phyloP scores from a whole-genome alignment of 1,139 yeast genomes.

The Pichia inconspicua region DNA sequence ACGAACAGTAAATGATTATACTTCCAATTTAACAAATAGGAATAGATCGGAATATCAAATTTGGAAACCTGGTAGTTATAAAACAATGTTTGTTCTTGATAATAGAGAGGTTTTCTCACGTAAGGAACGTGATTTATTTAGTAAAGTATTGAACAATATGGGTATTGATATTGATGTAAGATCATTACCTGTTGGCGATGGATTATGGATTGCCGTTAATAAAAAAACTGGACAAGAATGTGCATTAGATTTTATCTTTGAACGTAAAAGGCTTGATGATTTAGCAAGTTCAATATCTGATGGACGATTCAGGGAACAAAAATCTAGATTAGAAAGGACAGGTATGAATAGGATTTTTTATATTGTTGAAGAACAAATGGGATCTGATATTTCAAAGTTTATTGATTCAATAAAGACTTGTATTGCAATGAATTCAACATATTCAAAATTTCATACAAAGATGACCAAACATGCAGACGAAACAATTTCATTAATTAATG shows the following conservation, averaged over 20 bases:
- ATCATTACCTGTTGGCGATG: conserved; percentile 77
- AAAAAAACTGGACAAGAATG: conserved; percentile 50
- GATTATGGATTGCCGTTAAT: conserved; percentile 79
- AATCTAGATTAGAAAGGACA: conserved; percentile 60
- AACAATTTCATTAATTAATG: conserved; percentile 56
- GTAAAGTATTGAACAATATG: conserved; percentile 40
- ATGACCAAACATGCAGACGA: conserved; percentile 69
- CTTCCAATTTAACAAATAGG: background rate
- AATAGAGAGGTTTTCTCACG: conserved; percentile 68
- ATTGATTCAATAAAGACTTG: conserved; percentile 69
- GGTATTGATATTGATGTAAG: conserved; percentile 49
- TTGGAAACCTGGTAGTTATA: conserved; percentile 52
- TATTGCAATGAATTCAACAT: conserved; percentile 62
- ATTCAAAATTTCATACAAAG: conserved; percentile 59
- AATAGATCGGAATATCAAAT: conserved; percentile 24
- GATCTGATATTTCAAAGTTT: conserved; percentile 39
- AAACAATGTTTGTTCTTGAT: conserved; percentile 61
- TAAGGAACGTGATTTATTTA: conserved; percentile 58
- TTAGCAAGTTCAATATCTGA: conserved; percentile 74
- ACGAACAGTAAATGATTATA: background rate
- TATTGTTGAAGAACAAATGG: conserved; percentile 69
- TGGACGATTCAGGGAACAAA: conserved; percentile 84
- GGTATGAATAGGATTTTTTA: conserved; percentile 65
- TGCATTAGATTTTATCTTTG: conserved; percentile 72
- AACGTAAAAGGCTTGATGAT: conserved; percentile 85